Base-by-base conservation (phyloP, 495 filamentous ascomycete species). In the Immersiella caudata region DNA sequence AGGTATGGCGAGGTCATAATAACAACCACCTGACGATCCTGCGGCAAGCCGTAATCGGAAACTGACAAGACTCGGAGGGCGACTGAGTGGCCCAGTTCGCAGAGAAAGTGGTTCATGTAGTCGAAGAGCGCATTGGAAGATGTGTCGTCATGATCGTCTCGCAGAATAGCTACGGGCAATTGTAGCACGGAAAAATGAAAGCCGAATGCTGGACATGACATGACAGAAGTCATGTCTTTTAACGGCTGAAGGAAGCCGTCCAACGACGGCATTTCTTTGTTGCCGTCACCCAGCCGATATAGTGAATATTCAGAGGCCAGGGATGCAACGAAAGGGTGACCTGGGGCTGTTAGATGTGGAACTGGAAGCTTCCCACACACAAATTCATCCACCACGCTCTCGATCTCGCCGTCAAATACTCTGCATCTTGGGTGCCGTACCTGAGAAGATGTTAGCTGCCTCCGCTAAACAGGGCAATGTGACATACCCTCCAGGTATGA, bases 141-240 rank as follows among this genome's bases (percentile, higher is more conserved):
- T 7, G 11, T 33, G 27, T 20, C 18, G 56, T 11, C 8, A 9
- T n/a, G 2, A 5, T 27, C 25, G 56, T 35, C 18, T 2, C 25
- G 56, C 24, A 60, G 16, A 11, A 33, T 25, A 20, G 56, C 56
- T 7, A 60, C n/a, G 56, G 56, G 56, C 56, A 60, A 33, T 60
- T 60, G 56, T 9, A 60, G n/a, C 4, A 33, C 56, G 1, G 56
- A 6, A 25, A 60, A 60, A 33, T 60, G 24, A 35, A 35, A 35
- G 8, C 6, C n/a, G 11, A 12, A 2, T 14, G 40, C 4, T 9
- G 25, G n/a, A 27, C 8, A 16, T 1, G 56, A 29, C 20, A 60
- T n/a, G 25, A 60, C 1, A 9, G 56, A 29, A 4, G 6, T 20
- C 56, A 60, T 35, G 25, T 60, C 56, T 7, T 60, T 22, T 5